Evolutionary conservation across 768 basidiomycete species (phyloP).

Genomic region (Tylopilus sp.): DNA sequence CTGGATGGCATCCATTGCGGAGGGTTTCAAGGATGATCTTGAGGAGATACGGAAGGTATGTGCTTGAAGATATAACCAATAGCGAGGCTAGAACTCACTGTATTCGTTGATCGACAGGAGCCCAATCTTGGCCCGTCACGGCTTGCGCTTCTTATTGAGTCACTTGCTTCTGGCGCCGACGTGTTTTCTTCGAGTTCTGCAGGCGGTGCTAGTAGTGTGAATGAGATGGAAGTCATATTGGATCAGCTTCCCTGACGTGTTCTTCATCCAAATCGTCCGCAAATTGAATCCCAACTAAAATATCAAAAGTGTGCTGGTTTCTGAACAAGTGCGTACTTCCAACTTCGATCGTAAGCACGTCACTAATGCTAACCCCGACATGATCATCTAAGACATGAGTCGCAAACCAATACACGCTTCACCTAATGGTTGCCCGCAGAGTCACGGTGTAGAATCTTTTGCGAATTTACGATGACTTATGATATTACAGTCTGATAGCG

Average conservation of each 20-base stretch:
- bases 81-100: not conserved
- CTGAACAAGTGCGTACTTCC: not conserved
- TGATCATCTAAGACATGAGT: not conserved
- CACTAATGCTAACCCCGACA: not conserved
- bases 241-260: conserved; percentile 30
- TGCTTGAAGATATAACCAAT: not conserved
- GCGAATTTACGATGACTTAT: no score
- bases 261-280: not conserved
- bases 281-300: no score
- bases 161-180: conserved; percentile 74
- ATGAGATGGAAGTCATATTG: conserved; percentile 78
- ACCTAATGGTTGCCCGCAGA: no score
- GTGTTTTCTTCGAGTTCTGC: conserved; percentile 52
- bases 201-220: conserved; percentile 36
- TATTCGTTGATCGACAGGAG: conserved; percentile 38
- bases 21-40: conserved; percentile 82
- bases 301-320: no score
- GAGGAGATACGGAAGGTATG: conserved; percentile 77
- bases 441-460: no score
- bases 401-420: no score
- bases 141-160: conserved; percentile 75
- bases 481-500: no score
- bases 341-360: no score
- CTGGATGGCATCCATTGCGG: conserved; percentile 82
- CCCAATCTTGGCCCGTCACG: conserved; percentile 66